phyloP scores from a whole-genome alignment of 768 basidiomycete genomes.

The Boletellus ananiceps region DNA sequence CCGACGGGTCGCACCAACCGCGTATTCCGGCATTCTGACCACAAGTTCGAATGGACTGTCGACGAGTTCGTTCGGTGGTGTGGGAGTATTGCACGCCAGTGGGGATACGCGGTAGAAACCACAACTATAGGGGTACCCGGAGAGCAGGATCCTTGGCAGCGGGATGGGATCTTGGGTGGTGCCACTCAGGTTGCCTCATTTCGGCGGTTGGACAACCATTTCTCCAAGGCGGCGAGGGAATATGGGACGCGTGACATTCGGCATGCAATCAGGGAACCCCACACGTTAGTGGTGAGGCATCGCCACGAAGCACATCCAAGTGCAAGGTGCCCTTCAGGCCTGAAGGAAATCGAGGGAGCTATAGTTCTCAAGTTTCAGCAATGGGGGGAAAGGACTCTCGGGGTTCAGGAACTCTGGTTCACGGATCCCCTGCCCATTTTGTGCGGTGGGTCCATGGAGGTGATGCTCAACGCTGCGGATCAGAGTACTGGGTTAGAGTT shows the following conservation, averaged over 20 bases:
- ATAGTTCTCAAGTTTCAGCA: conserved; percentile 54
- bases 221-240: conserved; percentile 31
- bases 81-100: conserved; percentile 46
- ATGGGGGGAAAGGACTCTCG: conserved; percentile 44
- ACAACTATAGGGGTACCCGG: conserved; percentile 54
- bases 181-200: conserved; percentile 70
- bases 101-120: conserved; percentile 68
- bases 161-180: conserved; percentile 58
- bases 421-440: conserved; percentile 33
- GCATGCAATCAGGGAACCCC: conserved; percentile 25
- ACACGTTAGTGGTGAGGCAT: conserved; percentile 47
- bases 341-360: conserved; percentile 44
- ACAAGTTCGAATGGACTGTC: conserved; percentile 86
- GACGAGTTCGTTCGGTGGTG: conserved; percentile 73
- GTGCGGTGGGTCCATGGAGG: conserved; percentile 33
- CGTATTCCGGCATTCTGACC: conserved; percentile 76
- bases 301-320: conserved; percentile 48
- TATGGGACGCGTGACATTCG: conserved; percentile 6
- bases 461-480: conserved; percentile 25
- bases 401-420: conserved; percentile 44
- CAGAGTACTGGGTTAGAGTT: conserved; percentile 23
- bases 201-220: conserved; percentile 38
- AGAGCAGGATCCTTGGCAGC: conserved; percentile 67
- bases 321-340: conserved; percentile 39
- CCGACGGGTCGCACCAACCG: conserved; percentile 73